A percentile compares a stretch with the other conserved stretches of the same genome.
These are phyloP conservation scores for Termitomyces heimii DNA, from an alignment of 768 basidiomycete genomes.

Conservation along the genomic window DNA sequence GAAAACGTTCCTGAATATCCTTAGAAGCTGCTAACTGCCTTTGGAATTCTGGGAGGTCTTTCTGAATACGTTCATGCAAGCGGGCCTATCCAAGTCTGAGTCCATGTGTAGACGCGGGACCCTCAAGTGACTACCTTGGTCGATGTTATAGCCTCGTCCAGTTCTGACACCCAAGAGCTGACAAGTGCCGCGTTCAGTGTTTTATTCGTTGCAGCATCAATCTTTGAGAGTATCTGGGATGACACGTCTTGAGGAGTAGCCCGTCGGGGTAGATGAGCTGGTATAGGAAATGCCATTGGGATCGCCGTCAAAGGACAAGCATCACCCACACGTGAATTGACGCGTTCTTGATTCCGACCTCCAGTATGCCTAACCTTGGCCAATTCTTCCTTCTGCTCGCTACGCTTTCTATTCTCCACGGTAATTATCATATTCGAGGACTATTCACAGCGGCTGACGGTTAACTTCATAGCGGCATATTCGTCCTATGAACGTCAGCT, in stretches of 20 bases:
- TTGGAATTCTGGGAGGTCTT: conserved; percentile 58
- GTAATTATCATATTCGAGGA: conserved; percentile 26
- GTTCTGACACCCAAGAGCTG: conserved; percentile 63
- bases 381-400: conserved; percentile 41
- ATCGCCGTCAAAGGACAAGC: conserved; percentile 10
- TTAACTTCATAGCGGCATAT: conserved; percentile 52
- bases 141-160: conserved; percentile 62
- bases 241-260: conserved; percentile 58
- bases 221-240: conserved; percentile 62
- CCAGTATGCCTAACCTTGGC: conserved; percentile 42
- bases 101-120: not conserved
- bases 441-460: conserved; percentile 5
- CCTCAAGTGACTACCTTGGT: conserved; percentile 53
- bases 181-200: conserved; percentile 57
- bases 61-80: conserved; percentile 69
- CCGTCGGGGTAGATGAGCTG: conserved; percentile 66
- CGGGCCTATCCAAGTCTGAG: conserved; percentile 36
- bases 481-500: conserved; percentile 75
- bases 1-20: conserved; percentile 57
- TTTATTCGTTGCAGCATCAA: conserved; percentile 55
- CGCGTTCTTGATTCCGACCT: conserved; percentile 10
- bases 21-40: conserved; percentile 55
- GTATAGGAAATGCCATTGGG: conserved; percentile 70
- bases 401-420: conserved; percentile 45
- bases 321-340: conserved; percentile 14